Conservation (phyloP, 148 eudicot genomes). For the Persicaria tinctoria region DNA sequence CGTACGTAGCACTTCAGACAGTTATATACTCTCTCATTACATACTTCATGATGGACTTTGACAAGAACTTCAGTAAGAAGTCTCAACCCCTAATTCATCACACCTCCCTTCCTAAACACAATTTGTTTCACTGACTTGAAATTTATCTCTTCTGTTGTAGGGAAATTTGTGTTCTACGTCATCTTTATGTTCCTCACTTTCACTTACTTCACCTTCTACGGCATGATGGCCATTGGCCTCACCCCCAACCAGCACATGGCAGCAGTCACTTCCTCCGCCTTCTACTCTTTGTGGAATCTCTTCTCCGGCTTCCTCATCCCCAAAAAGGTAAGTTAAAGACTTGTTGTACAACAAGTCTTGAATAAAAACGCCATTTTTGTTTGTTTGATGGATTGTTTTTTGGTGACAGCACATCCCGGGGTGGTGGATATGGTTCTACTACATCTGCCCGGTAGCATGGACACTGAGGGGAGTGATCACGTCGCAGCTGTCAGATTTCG, state of each 20-base stretch:
- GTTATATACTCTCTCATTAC: constrained; percentile 59
- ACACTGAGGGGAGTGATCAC: constrained; percentile 55
- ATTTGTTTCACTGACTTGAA: neutral
- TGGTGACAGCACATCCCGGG: constrained; percentile 49
- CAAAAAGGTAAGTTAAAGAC: constrained; percentile 39
- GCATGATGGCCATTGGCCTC: constrained; percentile 90
- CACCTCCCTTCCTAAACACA: neutral
- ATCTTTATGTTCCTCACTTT: constrained; percentile 82
- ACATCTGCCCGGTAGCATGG: constrained; percentile 77
- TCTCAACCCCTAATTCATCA: neutral
- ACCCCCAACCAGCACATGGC: constrained; percentile 64
- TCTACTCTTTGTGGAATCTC: constrained; percentile 87
- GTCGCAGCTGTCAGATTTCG: constrained; percentile 82
- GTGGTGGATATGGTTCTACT: constrained; percentile 97
- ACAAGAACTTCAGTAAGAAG: constrained; percentile 48
- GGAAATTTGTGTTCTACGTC: constrained; percentile 52
- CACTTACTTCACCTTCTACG: constrained; percentile 82
- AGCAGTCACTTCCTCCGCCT: constrained; percentile 75
- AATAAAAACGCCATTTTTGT: no score
- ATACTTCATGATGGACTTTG: constrained; percentile 80
- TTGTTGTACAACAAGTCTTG: no score
- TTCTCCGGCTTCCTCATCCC: constrained; percentile 84
- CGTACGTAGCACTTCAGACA: constrained; percentile 61
- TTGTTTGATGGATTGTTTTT: no score
- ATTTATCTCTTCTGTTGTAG: constrained; percentile 34